These are phyloP conservation scores for Russula lepida DNA, from an alignment of 768 basidiomycete genomes.

Conservation along the genomic window DNA sequence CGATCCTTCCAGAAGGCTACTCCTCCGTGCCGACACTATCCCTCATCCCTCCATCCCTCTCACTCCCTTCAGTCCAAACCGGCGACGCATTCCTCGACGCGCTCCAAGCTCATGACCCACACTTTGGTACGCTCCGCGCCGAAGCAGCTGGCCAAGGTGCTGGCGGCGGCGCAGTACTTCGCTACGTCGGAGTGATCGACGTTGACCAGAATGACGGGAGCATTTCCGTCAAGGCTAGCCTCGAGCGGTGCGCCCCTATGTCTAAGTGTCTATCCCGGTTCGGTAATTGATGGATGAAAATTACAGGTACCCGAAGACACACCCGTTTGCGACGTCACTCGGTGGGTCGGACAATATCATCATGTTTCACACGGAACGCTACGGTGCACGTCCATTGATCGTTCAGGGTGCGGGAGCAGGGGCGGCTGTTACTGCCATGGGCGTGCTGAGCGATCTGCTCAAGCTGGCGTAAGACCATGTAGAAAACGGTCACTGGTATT, in stretches of 20 bases:
- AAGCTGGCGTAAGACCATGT: slow-evolving; percentile 31
- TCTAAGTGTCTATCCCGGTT: not conserved
- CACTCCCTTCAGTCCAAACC: slow-evolving; percentile 40
- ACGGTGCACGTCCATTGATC: slow-evolving; percentile 80
- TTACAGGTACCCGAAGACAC: slow-evolving; percentile 72
- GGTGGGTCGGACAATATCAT: slow-evolving; percentile 97
- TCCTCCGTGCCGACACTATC: slow-evolving; percentile 73
- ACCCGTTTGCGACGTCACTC: slow-evolving; percentile 93
- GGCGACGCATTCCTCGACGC: slow-evolving; percentile 79
- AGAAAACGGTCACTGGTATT: not conserved
- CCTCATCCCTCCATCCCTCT: slow-evolving; percentile 73
- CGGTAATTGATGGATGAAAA: not conserved
- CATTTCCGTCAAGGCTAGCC: slow-evolving; percentile 64
- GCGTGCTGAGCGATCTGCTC: slow-evolving; percentile 83
- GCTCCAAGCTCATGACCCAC: slow-evolving; percentile 73
- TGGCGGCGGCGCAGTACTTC: slow-evolving; percentile 68
- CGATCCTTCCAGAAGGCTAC: slow-evolving; percentile 62
- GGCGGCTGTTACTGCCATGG: slow-evolving; percentile 98
- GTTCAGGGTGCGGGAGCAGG: slow-evolving; percentile 96
- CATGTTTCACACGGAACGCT: slow-evolving; percentile 93
- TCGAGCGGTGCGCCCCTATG: slow-evolving; percentile 62
- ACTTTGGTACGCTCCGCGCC: slow-evolving; percentile 67
- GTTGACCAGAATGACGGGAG: slow-evolving; percentile 54
- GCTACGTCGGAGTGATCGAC: slow-evolving; percentile 94
- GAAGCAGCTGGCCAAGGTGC: slow-evolving; percentile 47